Evolutionary conservation across 2,329 filamentous ascomycete species (phyloP), one percentile per base, ranked within the genome.

Genomic region (Annulohypoxylon truncatum): DNA sequence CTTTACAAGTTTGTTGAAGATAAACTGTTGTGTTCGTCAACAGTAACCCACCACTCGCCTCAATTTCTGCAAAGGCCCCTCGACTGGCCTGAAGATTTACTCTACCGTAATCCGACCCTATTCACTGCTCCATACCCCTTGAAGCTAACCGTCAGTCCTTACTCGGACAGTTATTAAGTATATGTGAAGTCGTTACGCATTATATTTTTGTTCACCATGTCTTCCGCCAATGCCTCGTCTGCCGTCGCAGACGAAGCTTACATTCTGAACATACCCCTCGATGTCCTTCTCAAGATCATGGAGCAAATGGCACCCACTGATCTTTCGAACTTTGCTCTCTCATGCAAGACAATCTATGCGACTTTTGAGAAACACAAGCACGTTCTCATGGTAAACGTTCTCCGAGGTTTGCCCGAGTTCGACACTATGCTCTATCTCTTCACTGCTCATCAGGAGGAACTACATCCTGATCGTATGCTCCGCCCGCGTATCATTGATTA

Each of bases 231-330:
- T 3, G 10, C 10, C 10, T 22, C 24, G 2, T 9, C 31, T 29
- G 18, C 24, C 13, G 31, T 12, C 13, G 13, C 3, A 15, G 22
- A 6, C 15, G 15, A n/a, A 35, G 3, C 9, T 20, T 5, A 7
- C 4, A 33, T 59, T 3, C 24, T 29, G 10, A 70, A 69, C 44
- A 64, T 83, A 48, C 84, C 85, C 0, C 75, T 79, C 2, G 85
- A 87, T 70, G 79, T 85, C 15, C 71, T 85, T 2, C 73, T 86
- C 9, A 80, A 84, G 18, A 81, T 86, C 22, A 83, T 83, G 69
- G 79, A 80, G 28, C 68, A 80, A 15, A 75, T 86, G 53, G 79
- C 83, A 58, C 63, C 84, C 1, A 69, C 75, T 1, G 80, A 80
- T 22, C 77, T 83, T 33, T 79, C 78, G 54, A 76, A 76, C 29